Conservation (phyloP, 164 flowering plant genomes). For the Aristolochia fimbriata region DNA sequence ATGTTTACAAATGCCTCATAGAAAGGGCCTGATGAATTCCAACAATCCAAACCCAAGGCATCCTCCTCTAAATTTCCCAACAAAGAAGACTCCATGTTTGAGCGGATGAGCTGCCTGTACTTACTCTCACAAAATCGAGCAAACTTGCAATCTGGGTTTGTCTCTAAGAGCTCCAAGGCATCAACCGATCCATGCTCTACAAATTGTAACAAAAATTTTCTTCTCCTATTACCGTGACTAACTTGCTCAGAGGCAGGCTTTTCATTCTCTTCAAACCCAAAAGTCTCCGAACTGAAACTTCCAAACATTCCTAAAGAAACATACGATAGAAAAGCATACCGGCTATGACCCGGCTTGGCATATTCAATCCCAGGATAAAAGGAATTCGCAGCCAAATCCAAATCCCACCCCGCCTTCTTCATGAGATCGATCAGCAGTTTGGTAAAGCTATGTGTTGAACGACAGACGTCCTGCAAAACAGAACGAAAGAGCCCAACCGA, state of each 20-base stretch:
- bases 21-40: conserved; percentile 56
- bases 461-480: conserved; percentile 47
- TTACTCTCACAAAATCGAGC: conserved; percentile 67
- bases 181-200: conserved; percentile 47
- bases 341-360: conserved; percentile 49
- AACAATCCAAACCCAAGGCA: conserved; percentile 47
- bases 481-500: conserved; percentile 61
- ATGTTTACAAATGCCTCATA: conserved; percentile 69
- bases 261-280: conserved; percentile 35
- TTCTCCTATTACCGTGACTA: conserved; percentile 8
- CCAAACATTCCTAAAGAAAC: conserved; percentile 74
- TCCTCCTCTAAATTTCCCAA: conserved; percentile 47
- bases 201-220: conserved; percentile 34
- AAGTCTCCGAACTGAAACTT: conserved; percentile 47
- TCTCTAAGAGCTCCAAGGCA: conserved; percentile 56
- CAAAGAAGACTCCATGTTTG: conserved; percentile 71
- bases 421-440: conserved; percentile 65
- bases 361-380: conserved; percentile 51
- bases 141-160: conserved; percentile 41
- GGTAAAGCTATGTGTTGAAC: conserved; percentile 43
- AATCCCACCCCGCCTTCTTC: conserved; percentile 78
- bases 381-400: conserved; percentile 65
- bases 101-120: conserved; percentile 69
- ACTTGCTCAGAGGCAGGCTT: conserved; percentile 16
- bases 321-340: conserved; percentile 74